Conservation (phyloP, 208 protist species). For the Leishmania arabica region DNA sequence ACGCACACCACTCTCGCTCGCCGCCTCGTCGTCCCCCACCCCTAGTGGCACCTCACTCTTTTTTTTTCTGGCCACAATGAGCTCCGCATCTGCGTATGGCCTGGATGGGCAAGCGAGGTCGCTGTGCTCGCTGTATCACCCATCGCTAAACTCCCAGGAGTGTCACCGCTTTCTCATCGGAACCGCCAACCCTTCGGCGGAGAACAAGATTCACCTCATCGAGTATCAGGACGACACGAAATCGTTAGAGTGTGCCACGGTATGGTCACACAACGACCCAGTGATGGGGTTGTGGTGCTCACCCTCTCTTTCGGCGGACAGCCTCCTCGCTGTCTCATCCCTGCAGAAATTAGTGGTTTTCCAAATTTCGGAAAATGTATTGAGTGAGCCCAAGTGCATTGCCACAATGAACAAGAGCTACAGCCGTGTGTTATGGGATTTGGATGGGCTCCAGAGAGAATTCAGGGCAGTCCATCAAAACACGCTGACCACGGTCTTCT, state of each 20-base stretch:
- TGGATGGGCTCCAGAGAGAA: slow-evolving; percentile 81
- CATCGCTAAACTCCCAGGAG: slow-evolving; percentile 35
- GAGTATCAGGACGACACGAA: slow-evolving; percentile 74
- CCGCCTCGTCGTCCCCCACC: neutral
- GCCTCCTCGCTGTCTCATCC: slow-evolving; percentile 48
- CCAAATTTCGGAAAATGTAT: slow-evolving; percentile 42
- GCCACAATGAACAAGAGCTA: slow-evolving; percentile 19
- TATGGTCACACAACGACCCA: slow-evolving; percentile 65
- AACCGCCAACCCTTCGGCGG: slow-evolving; percentile 41
- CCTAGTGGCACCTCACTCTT: neutral
- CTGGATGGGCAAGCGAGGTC: slow-evolving; percentile 58
- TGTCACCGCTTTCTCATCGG: slow-evolving; percentile 75
- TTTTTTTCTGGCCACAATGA: slow-evolving; percentile 20
- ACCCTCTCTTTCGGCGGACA: slow-evolving; percentile 47
- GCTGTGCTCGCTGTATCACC: slow-evolving; percentile 64
- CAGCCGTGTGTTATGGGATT: slow-evolving; percentile 75
- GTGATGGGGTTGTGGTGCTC: slow-evolving; percentile 70
- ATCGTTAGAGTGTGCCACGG: slow-evolving; percentile 54
- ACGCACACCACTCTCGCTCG: neutral
- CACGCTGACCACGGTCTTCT: slow-evolving; percentile 34
- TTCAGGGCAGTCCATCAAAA: slow-evolving; percentile 34
- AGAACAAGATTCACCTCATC: slow-evolving; percentile 80
- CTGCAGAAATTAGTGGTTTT: slow-evolving; percentile 33
- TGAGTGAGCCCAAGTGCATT: slow-evolving; percentile 46
- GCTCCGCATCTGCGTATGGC: slow-evolving; percentile 55